Conservation (phyloP, 331 rosid genomes). For the Malus hybrid region DNA sequence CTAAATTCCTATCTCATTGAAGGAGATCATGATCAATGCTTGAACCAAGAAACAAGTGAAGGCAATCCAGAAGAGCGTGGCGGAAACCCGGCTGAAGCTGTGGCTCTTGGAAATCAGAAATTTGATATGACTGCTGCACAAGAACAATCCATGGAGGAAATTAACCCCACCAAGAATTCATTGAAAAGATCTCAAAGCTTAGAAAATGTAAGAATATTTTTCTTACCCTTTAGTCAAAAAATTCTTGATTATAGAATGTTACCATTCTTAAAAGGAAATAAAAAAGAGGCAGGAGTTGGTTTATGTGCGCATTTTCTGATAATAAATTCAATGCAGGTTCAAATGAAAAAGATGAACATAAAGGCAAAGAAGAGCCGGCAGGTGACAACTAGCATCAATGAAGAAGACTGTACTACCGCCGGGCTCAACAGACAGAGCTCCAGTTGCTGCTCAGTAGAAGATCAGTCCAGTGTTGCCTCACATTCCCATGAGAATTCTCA, state of each 20-base stretch:
- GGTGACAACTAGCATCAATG: slow-evolving; percentile 25
- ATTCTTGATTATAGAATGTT: not conserved
- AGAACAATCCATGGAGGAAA: slow-evolving; percentile 22
- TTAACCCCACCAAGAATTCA: slow-evolving; percentile 17
- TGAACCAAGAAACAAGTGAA: slow-evolving; percentile 27
- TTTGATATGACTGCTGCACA: slow-evolving; percentile 9
- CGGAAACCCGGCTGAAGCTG: slow-evolving; percentile 2
- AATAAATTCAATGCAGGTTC: slow-evolving; percentile 22
- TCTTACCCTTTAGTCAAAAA: not conserved
- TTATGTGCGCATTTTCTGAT: slow-evolving; percentile 4
- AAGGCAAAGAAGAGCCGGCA: slow-evolving; percentile 40
- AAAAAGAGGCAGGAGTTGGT: too few species aligned
- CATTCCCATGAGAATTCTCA: slow-evolving; percentile 5
- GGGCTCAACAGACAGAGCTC: slow-evolving; percentile 40
- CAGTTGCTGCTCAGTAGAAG: slow-evolving; percentile 53
- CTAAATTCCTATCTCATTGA: slow-evolving; percentile 5
- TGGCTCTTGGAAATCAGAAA: slow-evolving; percentile 17
- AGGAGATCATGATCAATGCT: slow-evolving; percentile 18
- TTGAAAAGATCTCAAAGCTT: slow-evolving; percentile 39
- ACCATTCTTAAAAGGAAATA: too few species aligned
- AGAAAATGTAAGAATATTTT: slow-evolving; percentile 30
- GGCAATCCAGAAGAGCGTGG: slow-evolving; percentile 23
- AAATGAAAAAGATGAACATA: slow-evolving; percentile 24
- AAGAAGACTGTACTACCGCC: slow-evolving; percentile 26
- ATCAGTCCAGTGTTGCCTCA: slow-evolving; percentile 33